phyloP scores from a whole-genome alignment of 2,329 filamentous ascomycete species.

The Coniochaeta hoffmannii region DNA sequence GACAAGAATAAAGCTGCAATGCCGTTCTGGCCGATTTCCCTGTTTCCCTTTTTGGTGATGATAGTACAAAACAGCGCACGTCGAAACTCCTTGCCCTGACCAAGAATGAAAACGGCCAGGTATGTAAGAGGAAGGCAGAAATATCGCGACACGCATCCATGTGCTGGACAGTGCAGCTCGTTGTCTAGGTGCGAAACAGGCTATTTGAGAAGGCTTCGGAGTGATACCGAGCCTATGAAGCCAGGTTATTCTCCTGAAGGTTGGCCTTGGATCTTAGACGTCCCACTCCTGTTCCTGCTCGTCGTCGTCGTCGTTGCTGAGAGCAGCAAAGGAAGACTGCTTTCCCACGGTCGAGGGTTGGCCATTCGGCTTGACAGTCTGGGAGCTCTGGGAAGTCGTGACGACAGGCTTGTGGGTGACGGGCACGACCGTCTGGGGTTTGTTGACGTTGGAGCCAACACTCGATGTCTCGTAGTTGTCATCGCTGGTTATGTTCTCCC shows the following conservation, averaged over 20 bases:
- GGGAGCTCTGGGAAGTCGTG: constrained; percentile 8
- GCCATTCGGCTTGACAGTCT: constrained; percentile 19
- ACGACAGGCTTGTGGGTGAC: constrained; percentile 12
- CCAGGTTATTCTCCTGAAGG: not conserved
- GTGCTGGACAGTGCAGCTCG: not conserved
- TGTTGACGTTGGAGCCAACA: constrained; percentile 14
- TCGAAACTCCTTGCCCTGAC: not conserved
- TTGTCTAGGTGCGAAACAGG: not conserved
- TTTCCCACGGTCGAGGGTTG: constrained; percentile 27
- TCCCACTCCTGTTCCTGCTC: constrained; percentile 45
- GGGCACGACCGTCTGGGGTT: constrained; percentile 17
- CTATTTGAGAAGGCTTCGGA: not conserved
- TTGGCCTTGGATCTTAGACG: constrained; percentile 26
- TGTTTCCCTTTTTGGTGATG: constrained; percentile 3
- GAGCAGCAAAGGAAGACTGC: constrained; percentile 39
- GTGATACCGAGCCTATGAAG: not conserved
- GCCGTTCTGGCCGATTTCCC: not conserved
- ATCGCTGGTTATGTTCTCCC: constrained; percentile 32
- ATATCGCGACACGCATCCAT: not conserved
- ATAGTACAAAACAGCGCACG: not conserved
- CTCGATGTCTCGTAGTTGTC: constrained; percentile 12
- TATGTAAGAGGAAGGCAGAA: not conserved
- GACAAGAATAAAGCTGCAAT: not conserved
- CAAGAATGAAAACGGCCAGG: not conserved
- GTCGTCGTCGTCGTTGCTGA: constrained; percentile 34